These are phyloP conservation scores for Ogataea haglerorum DNA, from an alignment of 805 yeast genomes.

Conservation along the genomic window DNA sequence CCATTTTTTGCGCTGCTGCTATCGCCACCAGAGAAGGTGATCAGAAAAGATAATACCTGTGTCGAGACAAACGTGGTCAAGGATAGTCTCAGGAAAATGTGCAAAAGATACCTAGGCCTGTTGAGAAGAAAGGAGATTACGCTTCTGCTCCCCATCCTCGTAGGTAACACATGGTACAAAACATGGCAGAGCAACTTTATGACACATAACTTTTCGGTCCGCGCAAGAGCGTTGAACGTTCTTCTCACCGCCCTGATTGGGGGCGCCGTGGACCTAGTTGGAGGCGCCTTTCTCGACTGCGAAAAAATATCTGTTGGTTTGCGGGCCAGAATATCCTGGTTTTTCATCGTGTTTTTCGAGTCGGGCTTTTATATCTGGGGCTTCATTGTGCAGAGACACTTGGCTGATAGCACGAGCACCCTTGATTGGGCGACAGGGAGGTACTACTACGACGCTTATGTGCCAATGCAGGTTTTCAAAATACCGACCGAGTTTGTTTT, in stretches of 20 bases:
- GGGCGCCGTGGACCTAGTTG: conserved; percentile 18
- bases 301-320: conserved; percentile 12
- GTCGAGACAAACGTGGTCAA: conserved; percentile 10
- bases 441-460: conserved; percentile 16
- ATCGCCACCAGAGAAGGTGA: conserved; percentile 27
- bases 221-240: conserved; percentile 27
- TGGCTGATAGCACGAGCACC: conserved; percentile 5
- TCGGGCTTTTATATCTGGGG: conserved; percentile 23
- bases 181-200: conserved; percentile 25
- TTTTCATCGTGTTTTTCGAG: conserved; percentile 4
- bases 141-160: conserved; percentile 20
- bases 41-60: conserved; percentile 28
- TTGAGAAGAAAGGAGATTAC: conserved; percentile 19
- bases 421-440: conserved; percentile 23
- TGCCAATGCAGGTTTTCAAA: conserved; percentile 25
- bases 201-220: conserved; percentile 25
- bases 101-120: conserved; percentile 6
- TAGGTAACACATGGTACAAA: conserved; percentile 21
- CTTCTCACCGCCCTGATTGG: conserved; percentile 23
- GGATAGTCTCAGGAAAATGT: conserved; percentile 8
- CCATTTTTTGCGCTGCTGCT: conserved; percentile 20
- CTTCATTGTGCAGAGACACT: conserved; percentile 13
- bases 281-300: conserved; percentile 20
- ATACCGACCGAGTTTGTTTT: conserved; percentile 22
- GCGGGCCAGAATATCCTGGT: conserved; percentile 20